Evolutionary conservation across 2,329 filamentous ascomycete genomes (phyloP), one percentile per base, ranked within the genome.

Genomic region (Epichloe festucae): DNA sequence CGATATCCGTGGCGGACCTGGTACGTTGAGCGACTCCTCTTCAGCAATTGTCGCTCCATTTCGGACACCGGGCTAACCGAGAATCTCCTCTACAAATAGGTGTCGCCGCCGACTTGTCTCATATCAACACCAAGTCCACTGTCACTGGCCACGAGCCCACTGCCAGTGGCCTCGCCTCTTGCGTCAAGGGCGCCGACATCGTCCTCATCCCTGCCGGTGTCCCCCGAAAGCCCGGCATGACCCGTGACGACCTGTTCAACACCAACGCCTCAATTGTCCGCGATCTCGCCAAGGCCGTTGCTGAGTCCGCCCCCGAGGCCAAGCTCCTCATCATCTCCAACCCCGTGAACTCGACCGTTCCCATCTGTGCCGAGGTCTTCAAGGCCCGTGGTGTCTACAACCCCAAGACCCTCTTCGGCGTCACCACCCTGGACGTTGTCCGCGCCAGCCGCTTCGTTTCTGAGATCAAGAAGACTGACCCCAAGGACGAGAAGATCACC

Each of bases 181-280:
- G 84, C 66, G 82, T 98, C 70, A 86, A 87, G 76, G 90, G 81
- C 68, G 77, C 89, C 66, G 89, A 97, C 74, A 84, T 98, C 63
- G 88, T 98, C 67, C 82, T 98, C 68, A 97, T 98, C 72, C 93
- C 93, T 67, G 93, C 93, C 66, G 93, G 93, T 79, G 91, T 98
- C 61, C 93, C 68, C 68, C 89, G 93, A 77, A 96, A 96, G 83
- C 93, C 93, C 70, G 93, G 93, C 75, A 98, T 98, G 93, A 95
- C 87, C 76, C 90, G 93, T 79, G 93, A 98, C 75, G 91, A 98
- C 71, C 85, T 98, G 59, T 98, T 98, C 89, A 97, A 97, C 84
- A 98, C 91, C 81, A 98, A 98, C 74, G 93, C 93, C 73, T 95
- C 89, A 70, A 98, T 98, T 72, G 93, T 98, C 70, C 90, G 91